Evolutionary conservation across 306 rosid genomes (phyloP).

Genomic region (Vicia faba): DNA sequence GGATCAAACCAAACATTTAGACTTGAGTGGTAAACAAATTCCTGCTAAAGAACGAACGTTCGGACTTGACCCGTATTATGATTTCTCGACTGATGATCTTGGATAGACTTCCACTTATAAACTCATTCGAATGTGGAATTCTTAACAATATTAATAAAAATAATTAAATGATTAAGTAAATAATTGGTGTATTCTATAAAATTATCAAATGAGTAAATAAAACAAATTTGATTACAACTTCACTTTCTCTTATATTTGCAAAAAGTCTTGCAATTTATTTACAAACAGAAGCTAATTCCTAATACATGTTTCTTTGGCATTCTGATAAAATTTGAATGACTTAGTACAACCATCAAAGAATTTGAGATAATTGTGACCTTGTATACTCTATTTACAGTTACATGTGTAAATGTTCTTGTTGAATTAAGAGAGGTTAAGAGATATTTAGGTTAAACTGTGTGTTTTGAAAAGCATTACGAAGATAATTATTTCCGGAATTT

Average conservation of each 20-base stretch:
- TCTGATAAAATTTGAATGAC: background rate
- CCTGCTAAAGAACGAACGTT: too few relatives aligned
- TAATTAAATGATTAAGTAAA: background rate
- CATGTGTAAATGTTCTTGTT: background rate
- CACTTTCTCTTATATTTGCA: background rate
- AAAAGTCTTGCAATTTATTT: slow-evolving; percentile 7
- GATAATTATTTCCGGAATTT: too few relatives aligned
- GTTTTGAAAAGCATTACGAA: too few relatives aligned
- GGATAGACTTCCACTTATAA: background rate
- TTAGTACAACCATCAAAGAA: background rate
- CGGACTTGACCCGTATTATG: too few relatives aligned
- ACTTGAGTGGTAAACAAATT: too few relatives aligned
- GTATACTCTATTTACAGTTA: slow-evolving; percentile 24
- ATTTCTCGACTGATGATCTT: too few relatives aligned
- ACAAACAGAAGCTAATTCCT: slow-evolving; percentile 3
- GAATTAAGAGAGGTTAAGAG: too few relatives aligned
- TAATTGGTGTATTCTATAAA: background rate
- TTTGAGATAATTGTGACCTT: background rate
- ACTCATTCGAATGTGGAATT: too few relatives aligned
- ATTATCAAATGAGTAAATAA: background rate
- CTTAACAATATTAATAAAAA: background rate
- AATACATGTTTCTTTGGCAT: background rate
- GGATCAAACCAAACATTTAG: too few relatives aligned
- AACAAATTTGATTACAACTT: slow-evolving; percentile 9
- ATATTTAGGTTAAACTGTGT: too few relatives aligned